Base-by-base conservation (phyloP, 805 yeast genomes). In the Lachancea sp. region DNA sequence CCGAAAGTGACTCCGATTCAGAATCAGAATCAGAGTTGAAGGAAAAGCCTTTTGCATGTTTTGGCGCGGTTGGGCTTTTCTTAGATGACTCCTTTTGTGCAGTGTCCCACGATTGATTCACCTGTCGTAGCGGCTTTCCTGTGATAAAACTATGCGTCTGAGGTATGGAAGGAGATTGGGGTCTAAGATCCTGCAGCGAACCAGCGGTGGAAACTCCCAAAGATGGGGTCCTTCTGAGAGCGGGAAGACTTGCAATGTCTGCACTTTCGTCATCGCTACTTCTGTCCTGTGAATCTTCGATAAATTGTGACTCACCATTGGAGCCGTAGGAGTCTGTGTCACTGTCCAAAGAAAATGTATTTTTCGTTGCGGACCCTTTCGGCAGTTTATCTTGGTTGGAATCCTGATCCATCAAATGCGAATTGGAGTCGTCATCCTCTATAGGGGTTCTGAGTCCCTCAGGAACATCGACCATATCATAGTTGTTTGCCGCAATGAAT, bases 391-490 rank as follows among this genome's bases (percentile, higher is more conserved):
- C 12, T 20, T 36, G 31, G 16, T 17, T 16, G 12, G 25, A n/a
- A 22, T 25, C 38, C 20, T 37, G 41, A 20, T 11, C 41, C 15
- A 18, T 13, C 27, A 38, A 16, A 22, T 12, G 33, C 11, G 38
- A 42, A 13, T 51, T 52, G 18, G 45, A 51, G 22, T 52, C 59
- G 13, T 42, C 41, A 31, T 55, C 62, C 6, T 59, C 63, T 26
- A 60, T 59, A 6, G 66, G 57, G n/a, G 58, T 56, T 38, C 60
- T 63, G 36, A 63, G 49, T 30, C 59, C 60, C 37, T 58, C 65
- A 1, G 69, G 69, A 15, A 65, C 62, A 52, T 65, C 69, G 13
- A 62, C 58, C 30, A 65, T 56, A 48, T 63, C 66, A 33, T 66
- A 60, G 29, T 59, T 59, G 43, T 64, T 65, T 12, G 58, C 61